A percentile compares a stretch with the other conserved stretches of the same genome.
phyloP scores from a whole-genome alignment of 108 stramenopile species.

The Fistulifera pelliculosa region DNA sequence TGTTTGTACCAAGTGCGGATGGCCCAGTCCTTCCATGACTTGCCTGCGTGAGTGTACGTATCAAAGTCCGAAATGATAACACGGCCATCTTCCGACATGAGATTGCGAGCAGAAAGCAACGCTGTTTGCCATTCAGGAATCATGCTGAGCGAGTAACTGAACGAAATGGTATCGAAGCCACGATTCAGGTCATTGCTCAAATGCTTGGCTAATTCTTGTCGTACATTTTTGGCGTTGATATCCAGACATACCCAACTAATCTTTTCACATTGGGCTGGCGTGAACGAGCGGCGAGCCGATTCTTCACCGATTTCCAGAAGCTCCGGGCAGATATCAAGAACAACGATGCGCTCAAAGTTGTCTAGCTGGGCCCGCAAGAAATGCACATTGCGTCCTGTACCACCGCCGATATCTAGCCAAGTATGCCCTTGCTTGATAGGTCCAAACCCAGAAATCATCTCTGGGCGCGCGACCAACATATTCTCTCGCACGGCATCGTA shows the following conservation, averaged over 20 bases:
- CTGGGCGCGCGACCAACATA: constrained; percentile 40
- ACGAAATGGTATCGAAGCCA: constrained; percentile 48
- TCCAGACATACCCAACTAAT: constrained; percentile 46
- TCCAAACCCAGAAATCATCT: constrained; percentile 56
- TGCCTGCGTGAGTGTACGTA: constrained; percentile 39
- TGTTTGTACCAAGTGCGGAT: constrained; percentile 49
- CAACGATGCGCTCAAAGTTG: constrained; percentile 33
- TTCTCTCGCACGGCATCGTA: constrained; percentile 56
- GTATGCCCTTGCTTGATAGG: constrained; percentile 43
- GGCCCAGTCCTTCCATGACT: constrained; percentile 30
- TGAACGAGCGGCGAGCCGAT: constrained; percentile 30
- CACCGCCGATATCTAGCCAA: constrained; percentile 50
- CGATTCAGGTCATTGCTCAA: constrained; percentile 18
- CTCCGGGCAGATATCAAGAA: constrained; percentile 53
- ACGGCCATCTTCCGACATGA: constrained; percentile 47
- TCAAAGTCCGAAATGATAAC: constrained; percentile 49
- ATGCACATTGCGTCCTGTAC: constrained; percentile 49
- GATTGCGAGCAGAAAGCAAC: constrained; percentile 28
- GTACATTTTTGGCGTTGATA: constrained; percentile 33
- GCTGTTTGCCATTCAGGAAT: constrained; percentile 49
- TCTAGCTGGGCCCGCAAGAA: constrained; percentile 45
- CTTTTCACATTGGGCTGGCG: constrained; percentile 28
- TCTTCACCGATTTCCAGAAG: constrained; percentile 36
- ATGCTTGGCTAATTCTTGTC: constrained; percentile 24
- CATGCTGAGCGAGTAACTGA: constrained; percentile 44